Percentiles rank a stretch among this genome's conserved stretches.
Conservation (phyloP, 2,329 filamentous ascomycete genomes). For the Nothopassalora personata region DNA sequence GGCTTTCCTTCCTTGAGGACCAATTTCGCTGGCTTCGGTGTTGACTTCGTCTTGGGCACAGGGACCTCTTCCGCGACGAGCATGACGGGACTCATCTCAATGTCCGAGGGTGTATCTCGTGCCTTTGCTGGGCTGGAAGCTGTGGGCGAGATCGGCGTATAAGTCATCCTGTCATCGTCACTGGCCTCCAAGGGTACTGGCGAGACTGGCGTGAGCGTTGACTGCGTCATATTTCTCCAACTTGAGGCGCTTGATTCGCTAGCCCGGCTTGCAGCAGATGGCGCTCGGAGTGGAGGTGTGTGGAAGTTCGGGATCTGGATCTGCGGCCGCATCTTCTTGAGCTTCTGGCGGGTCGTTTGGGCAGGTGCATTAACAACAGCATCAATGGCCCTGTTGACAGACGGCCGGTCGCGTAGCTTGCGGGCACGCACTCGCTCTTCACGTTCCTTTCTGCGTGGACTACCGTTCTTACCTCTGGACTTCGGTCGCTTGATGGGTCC, state of each 20-base stretch:
- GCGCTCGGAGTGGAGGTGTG: conserved; percentile 23
- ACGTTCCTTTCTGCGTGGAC: conserved; percentile 23
- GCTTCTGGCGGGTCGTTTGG: conserved; percentile 18
- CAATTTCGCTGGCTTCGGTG: conserved; percentile 26
- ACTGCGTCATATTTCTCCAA: conserved; percentile 28
- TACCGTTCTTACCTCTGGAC: conserved; percentile 21
- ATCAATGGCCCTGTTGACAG: conserved; percentile 23
- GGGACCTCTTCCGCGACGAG: conserved; percentile 33
- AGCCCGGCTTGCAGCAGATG: conserved; percentile 19
- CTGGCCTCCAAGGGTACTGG: conserved; percentile 24
- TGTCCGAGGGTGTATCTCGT: conserved; percentile 6
- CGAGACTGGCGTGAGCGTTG: conserved; percentile 25
- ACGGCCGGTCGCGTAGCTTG: conserved; percentile 31
- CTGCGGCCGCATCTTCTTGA: conserved; percentile 29
- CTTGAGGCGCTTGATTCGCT: conserved; percentile 26
- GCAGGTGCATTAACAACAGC: conserved; percentile 23
- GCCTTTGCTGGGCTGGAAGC: conserved; percentile 14
- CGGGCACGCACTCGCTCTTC: conserved; percentile 31
- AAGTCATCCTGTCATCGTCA: conserved; percentile 22
- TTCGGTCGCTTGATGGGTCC: conserved; percentile 30
- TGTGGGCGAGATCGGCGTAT: conserved; percentile 25
- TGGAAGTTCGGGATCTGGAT: conserved; percentile 27
- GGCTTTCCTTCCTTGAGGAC: conserved; percentile 25
- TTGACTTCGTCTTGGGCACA: conserved; percentile 22
- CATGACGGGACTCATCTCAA: conserved; percentile 30